Conservation (phyloP, 1,284 basidiomycete species). For the Cutaneotrichosporon sp. region DNA sequence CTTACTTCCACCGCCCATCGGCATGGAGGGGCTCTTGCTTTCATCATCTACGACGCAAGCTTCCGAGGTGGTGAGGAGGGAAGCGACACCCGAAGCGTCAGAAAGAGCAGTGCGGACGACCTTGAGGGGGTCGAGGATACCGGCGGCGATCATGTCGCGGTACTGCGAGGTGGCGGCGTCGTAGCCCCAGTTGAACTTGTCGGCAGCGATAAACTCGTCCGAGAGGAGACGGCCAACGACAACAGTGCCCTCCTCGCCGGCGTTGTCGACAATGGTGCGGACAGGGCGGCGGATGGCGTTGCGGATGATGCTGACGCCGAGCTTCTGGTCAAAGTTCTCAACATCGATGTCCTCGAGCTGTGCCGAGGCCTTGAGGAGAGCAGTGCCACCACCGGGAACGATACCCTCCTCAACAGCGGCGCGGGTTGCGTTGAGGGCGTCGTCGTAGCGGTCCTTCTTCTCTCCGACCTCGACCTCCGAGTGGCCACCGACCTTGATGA, state of each 20-base stretch:
- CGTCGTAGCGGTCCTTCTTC: conserved; percentile 99
- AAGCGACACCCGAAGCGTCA: conserved; percentile 80
- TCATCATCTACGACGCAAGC: conserved; percentile 90
- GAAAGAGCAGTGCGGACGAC: conserved; percentile 88
- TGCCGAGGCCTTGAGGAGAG: conserved; percentile 74
- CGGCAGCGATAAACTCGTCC: conserved; percentile 44
- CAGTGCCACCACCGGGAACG: conserved; percentile 91
- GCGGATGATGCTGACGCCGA: conserved; percentile 91
- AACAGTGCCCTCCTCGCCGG: conserved; percentile 90
- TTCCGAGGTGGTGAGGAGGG: conserved; percentile 89
- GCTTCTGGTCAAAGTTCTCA: conserved; percentile 95
- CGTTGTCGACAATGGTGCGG: conserved; percentile 89
- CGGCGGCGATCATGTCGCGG: conserved; percentile 88
- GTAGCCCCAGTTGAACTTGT: conserved; percentile 80
- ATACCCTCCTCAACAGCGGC: conserved; percentile 98
- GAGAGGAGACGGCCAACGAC: conserved; percentile 80
- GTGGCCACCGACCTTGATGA: conserved; percentile 94
- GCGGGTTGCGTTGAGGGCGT: conserved; percentile 93
- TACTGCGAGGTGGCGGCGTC: conserved; percentile 89
- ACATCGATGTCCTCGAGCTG: conserved; percentile 75
- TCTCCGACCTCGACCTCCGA: conserved; percentile 96
- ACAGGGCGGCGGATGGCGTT: conserved; percentile 80
- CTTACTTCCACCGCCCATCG: too few relatives aligned
- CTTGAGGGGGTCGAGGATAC: conserved; percentile 93
- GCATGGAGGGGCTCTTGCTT: conserved; percentile 61